Evolutionary conservation across 352 stramenopile genomes (phyloP).

Genomic region (Globisporangium cylindrosporum): DNA sequence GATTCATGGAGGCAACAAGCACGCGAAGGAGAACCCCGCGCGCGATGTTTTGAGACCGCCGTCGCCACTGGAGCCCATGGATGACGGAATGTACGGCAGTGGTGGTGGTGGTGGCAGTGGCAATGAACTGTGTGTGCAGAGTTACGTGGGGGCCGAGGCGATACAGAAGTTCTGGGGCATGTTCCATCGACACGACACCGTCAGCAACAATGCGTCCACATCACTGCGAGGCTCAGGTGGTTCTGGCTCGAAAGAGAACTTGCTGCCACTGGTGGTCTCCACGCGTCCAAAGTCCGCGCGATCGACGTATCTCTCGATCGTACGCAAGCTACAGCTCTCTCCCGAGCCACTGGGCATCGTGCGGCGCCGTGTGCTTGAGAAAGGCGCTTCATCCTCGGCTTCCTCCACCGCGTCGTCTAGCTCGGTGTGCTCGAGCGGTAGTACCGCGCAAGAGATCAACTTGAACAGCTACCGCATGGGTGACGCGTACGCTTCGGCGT

Average conservation of each 20-base stretch:
- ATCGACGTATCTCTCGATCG: conserved; percentile 57
- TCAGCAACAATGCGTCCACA: conserved; percentile 46
- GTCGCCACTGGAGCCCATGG: conserved; percentile 51
- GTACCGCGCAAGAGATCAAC: conserved; percentile 58
- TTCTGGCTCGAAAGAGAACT: background rate
- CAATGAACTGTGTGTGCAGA: conserved; percentile 28
- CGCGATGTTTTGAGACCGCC: conserved; percentile 36
- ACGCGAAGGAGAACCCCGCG: background rate
- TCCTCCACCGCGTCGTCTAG: conserved; percentile 32
- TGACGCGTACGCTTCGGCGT: conserved; percentile 51
- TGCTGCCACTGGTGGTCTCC: conserved; percentile 15
- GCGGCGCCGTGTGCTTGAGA: conserved; percentile 44
- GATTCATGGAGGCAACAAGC: background rate
- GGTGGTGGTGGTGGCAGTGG: background rate
- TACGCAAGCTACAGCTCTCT: conserved; percentile 54
- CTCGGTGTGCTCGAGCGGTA: conserved; percentile 32
- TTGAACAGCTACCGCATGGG: conserved; percentile 71
- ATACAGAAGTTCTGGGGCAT: conserved; percentile 66
- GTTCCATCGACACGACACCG: conserved; percentile 65
- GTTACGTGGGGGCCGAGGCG: conserved; percentile 61
- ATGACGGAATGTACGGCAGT: conserved; percentile 25
- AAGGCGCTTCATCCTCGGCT: conserved; percentile 28
- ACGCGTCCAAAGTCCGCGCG: conserved; percentile 46
- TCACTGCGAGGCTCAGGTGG: background rate
- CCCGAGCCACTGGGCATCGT: conserved; percentile 71